Evolutionary conservation across 2,329 filamentous ascomycete species (phyloP), one percentile per base, ranked within the genome.

Genomic region (Cryphonectria parasitica): DNA sequence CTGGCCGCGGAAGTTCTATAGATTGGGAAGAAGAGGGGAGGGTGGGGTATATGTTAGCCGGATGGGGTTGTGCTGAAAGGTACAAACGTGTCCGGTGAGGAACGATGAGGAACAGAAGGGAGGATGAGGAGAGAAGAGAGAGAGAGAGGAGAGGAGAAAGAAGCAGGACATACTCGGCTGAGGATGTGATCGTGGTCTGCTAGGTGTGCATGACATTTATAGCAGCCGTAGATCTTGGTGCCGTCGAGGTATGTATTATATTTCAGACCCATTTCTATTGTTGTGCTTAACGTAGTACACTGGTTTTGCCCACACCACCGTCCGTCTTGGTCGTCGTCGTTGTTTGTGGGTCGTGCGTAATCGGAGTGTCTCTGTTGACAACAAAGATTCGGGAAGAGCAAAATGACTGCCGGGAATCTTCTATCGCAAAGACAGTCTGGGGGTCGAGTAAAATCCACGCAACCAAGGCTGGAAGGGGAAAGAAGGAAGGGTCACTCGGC

Each of bases 171-270:
- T 84, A 98, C 95, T 77, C 94, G 87, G 78, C 94, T 97, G 74
- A 98, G 94, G 75, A 99, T 98, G 78, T 98, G 94, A 76, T 98
- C 94, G 77, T 97, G 94, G 80, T 97, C 96, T 43, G 95, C 92
- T 25, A 99, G 89, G 79, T 99, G 96, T 10, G 96, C 93, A 82
- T 98, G 98, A 90, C 96, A 99, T 77, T 88, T 88, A 85, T 95
- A 95, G 88, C 93, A 98, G 75, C 93, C 94, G 81, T 96, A 97
- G 79, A 98, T 95, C 82, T 93, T 93, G 82, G 86, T 89, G 78
- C 92, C 92, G 81, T 90, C 93, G 74, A 97, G 90, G 81, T 97
- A 98, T 72, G 92, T 90, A 83, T 97, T 97, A 86, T 97, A 97
- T 72, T 91, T 86, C 76, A 98, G 90, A 75, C 94, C 94, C 94